These are phyloP conservation scores for Diaporthe batatas DNA, from an alignment of 2,329 filamentous ascomycete species.

Conservation along the genomic window DNA sequence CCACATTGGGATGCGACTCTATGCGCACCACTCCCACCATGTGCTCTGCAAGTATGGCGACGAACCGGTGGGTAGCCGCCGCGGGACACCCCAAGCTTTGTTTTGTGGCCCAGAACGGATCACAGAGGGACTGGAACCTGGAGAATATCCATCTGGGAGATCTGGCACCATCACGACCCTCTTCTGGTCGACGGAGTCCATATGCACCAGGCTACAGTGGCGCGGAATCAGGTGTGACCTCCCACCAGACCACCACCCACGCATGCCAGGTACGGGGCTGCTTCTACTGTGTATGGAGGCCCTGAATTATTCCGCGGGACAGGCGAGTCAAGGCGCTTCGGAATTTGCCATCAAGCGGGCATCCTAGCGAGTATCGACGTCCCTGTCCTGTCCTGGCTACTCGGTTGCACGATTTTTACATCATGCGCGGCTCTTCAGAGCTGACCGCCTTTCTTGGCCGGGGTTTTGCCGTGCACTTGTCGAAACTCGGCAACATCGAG, in stretches of 20 bases:
- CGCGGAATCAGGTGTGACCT: background rate
- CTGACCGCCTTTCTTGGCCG: conserved; percentile 43
- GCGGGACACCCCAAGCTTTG: conserved; percentile 39
- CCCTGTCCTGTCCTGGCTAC: conserved; percentile 32
- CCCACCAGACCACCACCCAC: background rate
- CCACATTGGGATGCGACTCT: conserved; percentile 31
- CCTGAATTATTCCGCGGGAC: conserved; percentile 16
- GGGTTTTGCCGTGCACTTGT: conserved; percentile 38
- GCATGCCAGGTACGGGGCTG: background rate
- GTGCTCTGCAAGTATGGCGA: conserved; percentile 18
- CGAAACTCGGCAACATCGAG: conserved; percentile 22
- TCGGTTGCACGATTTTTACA: conserved; percentile 40
- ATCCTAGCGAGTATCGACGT: conserved; percentile 6
- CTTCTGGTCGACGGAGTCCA: conserved; percentile 27
- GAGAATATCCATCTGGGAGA: conserved; percentile 40
- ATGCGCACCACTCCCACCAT: conserved; percentile 12
- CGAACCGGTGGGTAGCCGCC: conserved; percentile 33
- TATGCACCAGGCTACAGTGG: background rate
- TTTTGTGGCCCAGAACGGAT: conserved; percentile 39
- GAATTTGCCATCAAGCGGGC: conserved; percentile 25
- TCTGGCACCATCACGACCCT: conserved; percentile 18
- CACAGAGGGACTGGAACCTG: conserved; percentile 38
- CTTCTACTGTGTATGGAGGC: background rate
- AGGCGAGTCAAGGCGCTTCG: conserved; percentile 28
- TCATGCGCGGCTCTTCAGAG: conserved; percentile 38